Base-by-base conservation (phyloP, 2,329 filamentous ascomycete genomes). In the Trichophaea hybrida region DNA sequence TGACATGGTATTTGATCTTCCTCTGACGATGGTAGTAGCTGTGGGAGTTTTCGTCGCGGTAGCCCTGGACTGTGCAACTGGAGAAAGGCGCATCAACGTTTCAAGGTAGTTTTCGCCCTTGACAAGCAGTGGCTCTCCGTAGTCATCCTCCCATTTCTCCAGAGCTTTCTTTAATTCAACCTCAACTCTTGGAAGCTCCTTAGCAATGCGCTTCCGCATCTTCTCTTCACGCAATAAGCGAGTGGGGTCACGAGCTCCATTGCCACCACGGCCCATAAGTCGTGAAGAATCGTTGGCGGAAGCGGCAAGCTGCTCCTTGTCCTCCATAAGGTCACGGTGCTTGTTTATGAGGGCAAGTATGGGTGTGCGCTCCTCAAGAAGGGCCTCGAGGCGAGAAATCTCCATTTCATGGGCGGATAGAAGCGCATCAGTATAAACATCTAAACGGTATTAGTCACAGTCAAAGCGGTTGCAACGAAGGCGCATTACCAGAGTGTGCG, bases 191-290 rank as follows among this genome's bases (percentile, higher is more conserved):
- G 93, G 93, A 34, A 98, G 76, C 70, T 98, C 93, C 73, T 97
- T 98, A 32, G 90, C 80, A 63, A 98, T 96, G 60, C 90, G 81
- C 80, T 98, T 98, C 61, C 93, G 83, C 88, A 95, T 94, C 79
- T 97, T 98, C 75, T 98, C 93, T 71, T 98, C 93, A 34, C 93
- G 81, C 56, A 98, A 77, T 13, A 98, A 78, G 74, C 95, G 93
- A 55, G 89, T 91, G 2, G 93, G 93, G 70, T 98, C 93, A 64
- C 94, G 86, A 73, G 84, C 88, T 75, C 97, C 91, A 74, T 94
- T 95, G 66, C 88, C 84, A 1, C 90, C 90, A 62, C 91, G 88
- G 68, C 83, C 81, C 84, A 97, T 89, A 34, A 98, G 77, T 49
- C 93, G 84, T 5, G 91, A 96, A 12, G 93, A 90, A 72, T 98